phyloP scores from a whole-genome alignment of 208 protist species.

The Trypanosoma mega region DNA sequence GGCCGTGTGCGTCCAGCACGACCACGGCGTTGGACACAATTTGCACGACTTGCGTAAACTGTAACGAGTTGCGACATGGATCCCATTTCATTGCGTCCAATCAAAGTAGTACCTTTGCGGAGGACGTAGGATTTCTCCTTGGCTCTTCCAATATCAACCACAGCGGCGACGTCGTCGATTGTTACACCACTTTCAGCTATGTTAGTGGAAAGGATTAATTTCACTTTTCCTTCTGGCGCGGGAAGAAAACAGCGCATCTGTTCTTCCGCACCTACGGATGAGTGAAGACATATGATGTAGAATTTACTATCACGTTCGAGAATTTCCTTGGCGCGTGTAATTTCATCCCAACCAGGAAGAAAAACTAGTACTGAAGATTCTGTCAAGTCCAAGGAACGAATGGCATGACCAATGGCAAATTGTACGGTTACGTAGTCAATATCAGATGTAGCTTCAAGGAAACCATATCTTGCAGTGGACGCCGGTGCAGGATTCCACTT shows the following conservation, averaged over 20 bases:
- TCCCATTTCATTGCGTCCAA: conserved; percentile 34
- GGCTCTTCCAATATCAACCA: conserved; percentile 95
- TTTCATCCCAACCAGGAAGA: conserved; percentile 93
- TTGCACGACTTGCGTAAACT: conserved; percentile 83
- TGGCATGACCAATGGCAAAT: conserved; percentile 84
- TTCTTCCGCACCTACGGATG: conserved; percentile 94
- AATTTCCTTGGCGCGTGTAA: conserved; percentile 65
- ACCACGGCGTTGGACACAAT: conserved; percentile 93
- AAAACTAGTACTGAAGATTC: conserved; percentile 89
- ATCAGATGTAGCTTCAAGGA: conserved; percentile 60
- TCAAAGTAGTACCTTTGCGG: conserved; percentile 26
- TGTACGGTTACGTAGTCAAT: conserved; percentile 84
- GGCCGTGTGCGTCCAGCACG: conserved; percentile 92
- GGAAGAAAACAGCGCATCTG: conserved; percentile 98
- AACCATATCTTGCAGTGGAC: conserved; percentile 46
- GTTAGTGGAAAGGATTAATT: conserved; percentile 99
- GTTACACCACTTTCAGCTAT: conserved; percentile 99
- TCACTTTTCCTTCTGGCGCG: conserved; percentile 84
- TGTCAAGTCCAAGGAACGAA: conserved; percentile 65
- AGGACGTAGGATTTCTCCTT: conserved; percentile 96
- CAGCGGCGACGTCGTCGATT: conserved; percentile 98
- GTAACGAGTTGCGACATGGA: conserved; percentile 70
- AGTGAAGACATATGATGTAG: conserved; percentile 85
- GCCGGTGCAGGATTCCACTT: background rate
- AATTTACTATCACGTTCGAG: conserved; percentile 69